phyloP scores from a whole-genome alignment of 306 rosid species.

The Cucurbita argyrosperma region DNA sequence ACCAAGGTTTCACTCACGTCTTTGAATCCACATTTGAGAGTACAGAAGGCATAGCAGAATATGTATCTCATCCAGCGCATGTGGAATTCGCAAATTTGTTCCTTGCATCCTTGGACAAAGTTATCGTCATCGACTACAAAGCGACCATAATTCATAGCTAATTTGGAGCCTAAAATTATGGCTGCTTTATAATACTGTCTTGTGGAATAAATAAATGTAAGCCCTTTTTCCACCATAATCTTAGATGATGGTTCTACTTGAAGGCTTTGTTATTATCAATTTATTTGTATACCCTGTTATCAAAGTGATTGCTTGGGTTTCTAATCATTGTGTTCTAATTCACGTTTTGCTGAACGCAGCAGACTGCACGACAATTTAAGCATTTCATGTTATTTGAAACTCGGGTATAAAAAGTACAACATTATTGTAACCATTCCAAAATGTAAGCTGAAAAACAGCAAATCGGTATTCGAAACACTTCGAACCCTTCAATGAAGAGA shows the following conservation, averaged over 20 bases:
- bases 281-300: neutral
- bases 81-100: conserved; percentile 48
- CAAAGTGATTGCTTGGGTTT: neutral
- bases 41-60: conserved; percentile 58
- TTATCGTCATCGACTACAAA: conserved; percentile 45
- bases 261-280: neutral
- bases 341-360: neutral
- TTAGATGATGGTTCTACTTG: neutral
- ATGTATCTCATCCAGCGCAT: conserved; percentile 54
- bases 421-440: neutral
- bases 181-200: neutral
- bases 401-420: neutral
- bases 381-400: neutral
- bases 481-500: neutral
- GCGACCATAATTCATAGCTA: conserved; percentile 20
- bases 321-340: neutral
- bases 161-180: neutral
- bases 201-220: neutral
- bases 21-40: conserved; percentile 85
- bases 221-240: neutral
- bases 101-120: conserved; percentile 44
- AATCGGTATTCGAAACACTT: neutral
- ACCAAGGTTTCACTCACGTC: conserved; percentile 78
- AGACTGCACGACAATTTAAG: neutral
- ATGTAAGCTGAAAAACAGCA: neutral